Evolutionary conservation across 202 grass and related monocot species (phyloP).

Genomic region (Saccharum hybrid): DNA sequence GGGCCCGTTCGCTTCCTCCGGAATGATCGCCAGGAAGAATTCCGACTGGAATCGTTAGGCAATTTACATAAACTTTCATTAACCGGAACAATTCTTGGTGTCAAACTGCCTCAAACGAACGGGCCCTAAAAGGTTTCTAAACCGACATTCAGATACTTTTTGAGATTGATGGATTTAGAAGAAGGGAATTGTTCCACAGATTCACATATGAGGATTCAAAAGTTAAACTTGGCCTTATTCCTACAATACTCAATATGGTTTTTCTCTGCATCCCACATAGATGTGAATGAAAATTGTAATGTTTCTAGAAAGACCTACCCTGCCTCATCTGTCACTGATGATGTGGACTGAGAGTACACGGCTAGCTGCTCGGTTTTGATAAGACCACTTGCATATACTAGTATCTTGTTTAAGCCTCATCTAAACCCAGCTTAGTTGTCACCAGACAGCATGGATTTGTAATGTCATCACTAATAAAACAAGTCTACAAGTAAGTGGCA

Average conservation of each 20-base stretch:
- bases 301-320: background rate
- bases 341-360: background rate
- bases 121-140: too few relatives aligned
- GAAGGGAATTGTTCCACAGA: too few relatives aligned
- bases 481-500: constrained; percentile 17
- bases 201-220: background rate
- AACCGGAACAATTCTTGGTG: too few relatives aligned
- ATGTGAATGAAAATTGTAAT: background rate
- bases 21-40: too few relatives aligned
- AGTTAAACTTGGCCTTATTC: too few relatives aligned
- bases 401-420: constrained; percentile 21
- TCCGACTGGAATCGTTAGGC: too few relatives aligned
- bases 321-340: too few relatives aligned
- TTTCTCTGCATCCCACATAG: too few relatives aligned
- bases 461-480: constrained; percentile 4
- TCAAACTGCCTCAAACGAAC: too few relatives aligned
- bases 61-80: too few relatives aligned
- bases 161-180: background rate
- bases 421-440: constrained; percentile 35
- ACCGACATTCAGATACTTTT: background rate
- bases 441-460: background rate
- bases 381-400: background rate
- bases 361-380: background rate
- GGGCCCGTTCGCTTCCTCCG: too few relatives aligned
- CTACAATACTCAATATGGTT: too few relatives aligned